Percentiles rank a stretch among this genome's conserved stretches.
Evolutionary conservation across 2,329 filamentous ascomycete species (phyloP).

Genomic region (Dothideomycetidae sp.): DNA sequence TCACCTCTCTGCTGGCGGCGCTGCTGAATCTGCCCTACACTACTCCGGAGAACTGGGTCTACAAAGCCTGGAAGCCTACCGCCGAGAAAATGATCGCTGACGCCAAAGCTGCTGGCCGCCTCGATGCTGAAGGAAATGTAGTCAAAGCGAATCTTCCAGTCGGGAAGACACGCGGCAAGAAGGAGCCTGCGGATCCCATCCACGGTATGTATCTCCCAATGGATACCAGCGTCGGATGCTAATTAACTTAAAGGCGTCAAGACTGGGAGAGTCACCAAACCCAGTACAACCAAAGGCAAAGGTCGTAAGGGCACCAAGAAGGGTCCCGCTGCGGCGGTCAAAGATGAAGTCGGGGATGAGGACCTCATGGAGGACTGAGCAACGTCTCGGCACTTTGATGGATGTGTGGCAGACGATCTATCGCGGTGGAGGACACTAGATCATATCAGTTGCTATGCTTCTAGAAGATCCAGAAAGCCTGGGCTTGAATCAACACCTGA

Average conservation of each 20-base stretch:
- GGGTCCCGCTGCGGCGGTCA: not conserved
- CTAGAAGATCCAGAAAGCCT: no score
- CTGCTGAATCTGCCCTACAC: constrained; percentile 1
- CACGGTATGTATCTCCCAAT: not conserved
- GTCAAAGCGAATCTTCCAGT: not conserved
- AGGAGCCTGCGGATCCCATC: not conserved
- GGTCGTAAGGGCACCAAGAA: not conserved
- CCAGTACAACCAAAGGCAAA: not conserved
- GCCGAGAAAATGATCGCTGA: not conserved
- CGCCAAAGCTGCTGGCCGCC: not conserved
- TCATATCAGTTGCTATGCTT: no score
- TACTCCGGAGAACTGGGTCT: not conserved
- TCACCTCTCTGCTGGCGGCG: no score
- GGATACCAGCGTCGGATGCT: no score
- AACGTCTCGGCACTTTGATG: no score
- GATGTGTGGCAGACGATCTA: no score
- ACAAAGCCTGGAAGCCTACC: not conserved
- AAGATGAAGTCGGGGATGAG: not conserved
- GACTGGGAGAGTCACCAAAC: not conserved
- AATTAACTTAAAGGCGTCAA: not conserved
- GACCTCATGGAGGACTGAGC: no score
- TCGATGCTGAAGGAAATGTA: not conserved
- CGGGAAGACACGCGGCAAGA: not conserved
- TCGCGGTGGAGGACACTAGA: no score
- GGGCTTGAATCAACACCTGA: no score